Conservation (phyloP, 176 grass and related monocot species). For the Oryza longistaminata region DNA sequence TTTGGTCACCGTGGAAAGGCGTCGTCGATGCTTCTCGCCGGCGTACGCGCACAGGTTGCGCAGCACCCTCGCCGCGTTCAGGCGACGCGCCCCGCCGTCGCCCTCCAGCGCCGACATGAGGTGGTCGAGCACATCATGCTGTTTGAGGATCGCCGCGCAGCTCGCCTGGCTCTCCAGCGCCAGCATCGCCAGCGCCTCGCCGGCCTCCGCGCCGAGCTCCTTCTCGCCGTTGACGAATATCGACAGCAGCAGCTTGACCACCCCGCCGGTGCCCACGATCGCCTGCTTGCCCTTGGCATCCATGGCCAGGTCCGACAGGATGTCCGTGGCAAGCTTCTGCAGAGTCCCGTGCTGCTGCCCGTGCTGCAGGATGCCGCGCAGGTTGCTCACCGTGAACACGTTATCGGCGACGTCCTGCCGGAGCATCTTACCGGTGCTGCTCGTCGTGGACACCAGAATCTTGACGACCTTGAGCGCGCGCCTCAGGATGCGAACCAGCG, state of each 20-base stretch:
- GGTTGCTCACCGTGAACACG: conserved; percentile 77
- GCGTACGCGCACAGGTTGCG: conserved; percentile 59
- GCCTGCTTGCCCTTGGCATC: conserved; percentile 51
- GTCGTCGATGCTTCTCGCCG: background rate
- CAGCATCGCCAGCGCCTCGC: conserved; percentile 83
- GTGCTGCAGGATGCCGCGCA: conserved; percentile 58
- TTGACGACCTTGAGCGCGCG: conserved; percentile 67
- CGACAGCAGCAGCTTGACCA: conserved; percentile 56
- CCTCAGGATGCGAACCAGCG: conserved; percentile 45
- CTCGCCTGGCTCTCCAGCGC: conserved; percentile 48
- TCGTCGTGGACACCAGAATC: conserved; percentile 59
- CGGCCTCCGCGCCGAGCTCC: conserved; percentile 51
- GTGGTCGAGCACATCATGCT: conserved; percentile 23
- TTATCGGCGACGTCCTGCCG: conserved; percentile 60
- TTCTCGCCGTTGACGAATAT: conserved; percentile 41
- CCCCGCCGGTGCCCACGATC: conserved; percentile 63
- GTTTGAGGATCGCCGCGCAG: conserved; percentile 57
- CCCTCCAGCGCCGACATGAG: conserved; percentile 31
- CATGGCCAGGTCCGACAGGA: conserved; percentile 57
- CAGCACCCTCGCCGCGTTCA: conserved; percentile 49
- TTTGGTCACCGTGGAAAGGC: conserved; percentile 35
- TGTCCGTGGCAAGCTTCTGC: conserved; percentile 63
- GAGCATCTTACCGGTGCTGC: conserved; percentile 49
- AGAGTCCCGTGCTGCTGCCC: conserved; percentile 41
- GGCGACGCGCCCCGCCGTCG: conserved; percentile 15